Percentiles rank a stretch among this genome's conserved stretches.
These are phyloP conservation scores for Alloascoidea africana DNA, from an alignment of 805 yeast species.

Conservation along the genomic window DNA sequence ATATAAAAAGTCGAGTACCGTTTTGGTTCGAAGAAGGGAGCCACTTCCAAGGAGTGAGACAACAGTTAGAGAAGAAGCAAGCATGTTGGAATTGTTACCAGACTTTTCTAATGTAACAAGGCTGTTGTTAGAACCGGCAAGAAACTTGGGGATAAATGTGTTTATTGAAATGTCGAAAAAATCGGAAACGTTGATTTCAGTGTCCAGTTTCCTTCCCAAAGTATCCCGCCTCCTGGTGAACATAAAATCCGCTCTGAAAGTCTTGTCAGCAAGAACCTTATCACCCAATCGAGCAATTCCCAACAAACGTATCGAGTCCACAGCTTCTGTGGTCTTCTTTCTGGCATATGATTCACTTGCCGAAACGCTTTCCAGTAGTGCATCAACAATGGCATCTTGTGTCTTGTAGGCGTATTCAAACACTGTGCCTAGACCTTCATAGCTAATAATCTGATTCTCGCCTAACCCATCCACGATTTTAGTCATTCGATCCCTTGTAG, in stretches of 20 bases:
- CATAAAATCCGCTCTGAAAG: slow-evolving; percentile 66
- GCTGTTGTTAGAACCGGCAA: slow-evolving; percentile 7
- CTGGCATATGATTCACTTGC: slow-evolving; percentile 60
- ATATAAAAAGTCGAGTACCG: slow-evolving; percentile 2
- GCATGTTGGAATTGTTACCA: slow-evolving; percentile 5
- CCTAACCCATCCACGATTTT: slow-evolving; percentile 37
- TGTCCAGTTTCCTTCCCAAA: slow-evolving; percentile 39
- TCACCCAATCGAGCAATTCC: slow-evolving; percentile 57
- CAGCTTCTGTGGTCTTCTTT: slow-evolving; percentile 38
- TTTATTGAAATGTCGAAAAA: slow-evolving; percentile 66
- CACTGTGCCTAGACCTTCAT: slow-evolving; percentile 46
- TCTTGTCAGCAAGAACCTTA: slow-evolving; percentile 40
- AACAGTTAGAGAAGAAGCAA: slow-evolving; percentile 10
- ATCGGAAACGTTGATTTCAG: slow-evolving; percentile 51
- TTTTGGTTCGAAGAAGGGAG: not conserved
- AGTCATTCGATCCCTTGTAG: slow-evolving; percentile 37
- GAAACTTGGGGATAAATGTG: slow-evolving; percentile 26
- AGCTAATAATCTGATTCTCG: slow-evolving; percentile 33
- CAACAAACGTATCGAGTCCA: slow-evolving; percentile 40
- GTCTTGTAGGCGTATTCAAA: slow-evolving; percentile 58
- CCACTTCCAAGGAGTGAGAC: slow-evolving; percentile 9
- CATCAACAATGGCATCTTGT: slow-evolving; percentile 49
- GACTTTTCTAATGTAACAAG: slow-evolving; percentile 6
- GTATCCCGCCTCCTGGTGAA: slow-evolving; percentile 60
- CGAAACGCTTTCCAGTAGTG: slow-evolving; percentile 47